Evolutionary conservation across 31 red algal genomes (phyloP), one percentile per base, ranked within the genome.

Genomic region (Asparagopsis taxiformis): DNA sequence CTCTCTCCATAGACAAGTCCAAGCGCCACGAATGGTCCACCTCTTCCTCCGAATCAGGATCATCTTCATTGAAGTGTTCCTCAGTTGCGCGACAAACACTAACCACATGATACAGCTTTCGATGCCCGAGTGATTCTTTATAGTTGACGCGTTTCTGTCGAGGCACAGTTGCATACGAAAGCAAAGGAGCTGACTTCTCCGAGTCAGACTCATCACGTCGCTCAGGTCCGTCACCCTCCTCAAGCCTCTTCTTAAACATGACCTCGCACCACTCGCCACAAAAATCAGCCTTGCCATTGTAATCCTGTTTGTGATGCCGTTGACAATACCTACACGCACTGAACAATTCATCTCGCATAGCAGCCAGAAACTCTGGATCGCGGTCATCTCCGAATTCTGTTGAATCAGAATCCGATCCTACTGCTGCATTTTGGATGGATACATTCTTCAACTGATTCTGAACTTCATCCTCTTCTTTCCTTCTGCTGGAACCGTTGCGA

Each of bases 31-130:
- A 72, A 24, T 88, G 84, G 34, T 88, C 84, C 3, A 88, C 84
- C 41, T 88, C 84, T 46, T 88, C 84, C 65, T 88, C 84, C 26
- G 72, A 78, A 54, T 88, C 84, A 6, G 72, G 73, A 28, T 88
- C 84, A 46, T 88, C 74, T 46, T 69, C 63, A 68, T 88, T 73
- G 36, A 61, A 88, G 49, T 88, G 84, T 38, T 77, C 84, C 36
- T 88, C 74, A 49, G 77, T 88, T 39, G 66, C 64, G 1, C 50
- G 39, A 28, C 59, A 49, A 25, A 88, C 63, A 50, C 46, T 73
- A 5, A 79, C 72, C 0, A 88, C 51, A 60, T 88, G 84, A 65
- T 66, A 88, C 38, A 88, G 51, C 54, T 77, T 39, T 5, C 46
- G 65, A 62, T 79, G 61, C 17, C 84, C 84, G 17, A 88, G 65